phyloP scores from a whole-genome alignment of 768 basidiomycete species.

The Artomyces pyxidatus region DNA sequence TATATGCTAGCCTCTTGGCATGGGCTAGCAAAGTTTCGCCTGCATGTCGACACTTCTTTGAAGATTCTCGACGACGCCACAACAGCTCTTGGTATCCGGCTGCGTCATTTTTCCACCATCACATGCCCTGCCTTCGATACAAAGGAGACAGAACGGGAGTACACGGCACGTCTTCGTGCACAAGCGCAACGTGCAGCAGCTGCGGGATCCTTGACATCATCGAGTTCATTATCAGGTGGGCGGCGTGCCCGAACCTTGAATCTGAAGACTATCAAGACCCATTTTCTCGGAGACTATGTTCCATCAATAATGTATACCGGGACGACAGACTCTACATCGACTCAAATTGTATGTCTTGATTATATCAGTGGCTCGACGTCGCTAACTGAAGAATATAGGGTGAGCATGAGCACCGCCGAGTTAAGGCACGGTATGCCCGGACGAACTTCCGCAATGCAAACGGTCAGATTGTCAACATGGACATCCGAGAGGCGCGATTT shows the following conservation, averaged over 20 bases:
- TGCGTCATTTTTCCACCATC: conserved; percentile 20
- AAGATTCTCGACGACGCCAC: conserved; percentile 15
- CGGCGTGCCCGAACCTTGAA: conserved; percentile 19
- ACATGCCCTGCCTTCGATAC: conserved; percentile 23
- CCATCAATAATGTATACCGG: conserved; percentile 22
- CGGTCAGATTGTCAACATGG: conserved; percentile 19
- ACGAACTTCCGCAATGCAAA: conserved; percentile 18
- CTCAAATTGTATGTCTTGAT: conserved; percentile 25
- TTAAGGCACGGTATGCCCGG: conserved; percentile 23
- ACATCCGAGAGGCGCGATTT: conserved; percentile 12
- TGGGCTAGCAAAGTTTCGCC: conserved; percentile 24
- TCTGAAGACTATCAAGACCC: conserved; percentile 27
- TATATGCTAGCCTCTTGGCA: conserved; percentile 27
- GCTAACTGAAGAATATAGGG: too few species aligned
- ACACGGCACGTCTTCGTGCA: conserved; percentile 9
- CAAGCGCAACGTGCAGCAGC: background rate
- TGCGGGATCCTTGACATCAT: too few species aligned
- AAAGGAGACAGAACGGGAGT: conserved; percentile 19
- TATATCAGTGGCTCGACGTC: too few species aligned
- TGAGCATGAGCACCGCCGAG: conserved; percentile 24
- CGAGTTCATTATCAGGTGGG: background rate
- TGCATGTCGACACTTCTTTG: conserved; percentile 25
- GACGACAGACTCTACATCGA: conserved; percentile 28
- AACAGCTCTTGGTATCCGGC: conserved; percentile 5
- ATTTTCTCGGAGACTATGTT: conserved; percentile 28